phyloP scores from a whole-genome alignment of 805 yeast genomes.

The baker's yeast (Saccharomyces cerevisiae) region DNA sequence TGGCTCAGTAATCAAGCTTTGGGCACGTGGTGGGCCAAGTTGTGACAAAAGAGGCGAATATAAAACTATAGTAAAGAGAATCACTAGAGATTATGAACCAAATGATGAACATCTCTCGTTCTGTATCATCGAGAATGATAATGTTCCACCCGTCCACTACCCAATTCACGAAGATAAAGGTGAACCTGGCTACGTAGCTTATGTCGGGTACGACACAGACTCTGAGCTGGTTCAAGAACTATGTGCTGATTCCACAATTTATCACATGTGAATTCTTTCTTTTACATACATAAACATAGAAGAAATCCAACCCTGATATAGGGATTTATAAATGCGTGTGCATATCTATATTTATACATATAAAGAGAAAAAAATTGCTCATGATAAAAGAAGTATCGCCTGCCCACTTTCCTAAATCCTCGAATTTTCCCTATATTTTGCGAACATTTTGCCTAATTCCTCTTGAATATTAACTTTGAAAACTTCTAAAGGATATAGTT shows the following conservation, averaged over 20 bases:
- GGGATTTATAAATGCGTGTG: not conserved
- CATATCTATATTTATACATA: not conserved
- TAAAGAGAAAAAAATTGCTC: not conserved
- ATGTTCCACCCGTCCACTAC: conserved; percentile 25
- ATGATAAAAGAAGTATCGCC: not conserved
- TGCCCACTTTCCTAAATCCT: not conserved
- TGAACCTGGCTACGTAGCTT: conserved; percentile 30
- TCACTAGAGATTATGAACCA: conserved; percentile 35
- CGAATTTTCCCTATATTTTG: not conserved
- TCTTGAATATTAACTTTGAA: conserved; percentile 11
- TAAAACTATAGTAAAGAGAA: conserved; percentile 33
- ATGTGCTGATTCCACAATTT: conserved; percentile 23
- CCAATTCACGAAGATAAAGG: conserved; percentile 30
- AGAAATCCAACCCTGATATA: not conserved
- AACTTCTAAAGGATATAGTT: conserved; percentile 10
- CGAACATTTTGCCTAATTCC: not conserved
- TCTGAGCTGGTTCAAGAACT: conserved; percentile 13
- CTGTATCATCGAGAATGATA: conserved; percentile 31
- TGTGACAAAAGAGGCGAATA: conserved; percentile 39
- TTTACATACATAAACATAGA: not conserved
- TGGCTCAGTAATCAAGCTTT: conserved; percentile 26
- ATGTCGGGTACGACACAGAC: conserved; percentile 26
- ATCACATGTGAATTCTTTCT: conserved; percentile 16
- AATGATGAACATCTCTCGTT: conserved; percentile 30
- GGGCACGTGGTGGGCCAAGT: conserved; percentile 36